phyloP scores from a whole-genome alignment of 2,329 filamentous ascomycete species.

The Paraconiothyrium sp. region DNA sequence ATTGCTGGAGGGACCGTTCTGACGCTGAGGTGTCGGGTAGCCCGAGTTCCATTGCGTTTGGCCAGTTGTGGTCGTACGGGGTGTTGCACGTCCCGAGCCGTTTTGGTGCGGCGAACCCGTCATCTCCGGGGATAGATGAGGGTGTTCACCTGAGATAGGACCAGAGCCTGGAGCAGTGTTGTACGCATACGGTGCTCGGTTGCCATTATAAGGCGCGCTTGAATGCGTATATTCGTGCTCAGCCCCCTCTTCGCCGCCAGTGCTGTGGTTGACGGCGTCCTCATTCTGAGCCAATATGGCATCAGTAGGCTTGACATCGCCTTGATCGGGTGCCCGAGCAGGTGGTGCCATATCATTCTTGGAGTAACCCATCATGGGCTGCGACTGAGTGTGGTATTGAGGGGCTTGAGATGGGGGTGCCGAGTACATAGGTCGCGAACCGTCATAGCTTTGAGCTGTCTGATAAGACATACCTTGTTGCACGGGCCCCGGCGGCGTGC shows the following conservation, averaged over 20 bases:
- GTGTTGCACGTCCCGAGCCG: constrained; percentile 84
- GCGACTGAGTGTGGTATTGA: constrained; percentile 72
- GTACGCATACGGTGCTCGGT: constrained; percentile 81
- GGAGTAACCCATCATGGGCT: constrained; percentile 75
- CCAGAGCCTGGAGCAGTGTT: constrained; percentile 71
- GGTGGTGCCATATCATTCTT: constrained; percentile 92
- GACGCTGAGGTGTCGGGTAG: constrained; percentile 82
- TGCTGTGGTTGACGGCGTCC: constrained; percentile 63
- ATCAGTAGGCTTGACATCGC: constrained; percentile 70
- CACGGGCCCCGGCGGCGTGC: constrained; percentile 83
- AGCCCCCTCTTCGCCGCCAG: constrained; percentile 73
- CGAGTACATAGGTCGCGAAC: constrained; percentile 80
- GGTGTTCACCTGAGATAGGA: constrained; percentile 74
- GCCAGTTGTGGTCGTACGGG: constrained; percentile 76
- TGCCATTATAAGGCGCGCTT: constrained; percentile 74
- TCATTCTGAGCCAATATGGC: constrained; percentile 62
- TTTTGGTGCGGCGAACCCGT: constrained; percentile 84
- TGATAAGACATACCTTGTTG: constrained; percentile 85
- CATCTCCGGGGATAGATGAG: constrained; percentile 83
- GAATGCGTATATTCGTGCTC: constrained; percentile 88
- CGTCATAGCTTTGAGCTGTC: constrained; percentile 76
- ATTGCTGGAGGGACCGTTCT: constrained; percentile 75
- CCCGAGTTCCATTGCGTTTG: constrained; percentile 77
- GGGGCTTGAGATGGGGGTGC: constrained; percentile 71
- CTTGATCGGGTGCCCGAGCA: constrained; percentile 68